A percentile compares a stretch with the other conserved stretches of the same genome.
Conservation (phyloP, 768 basidiomycete species). For the Trametes gibbosa region DNA sequence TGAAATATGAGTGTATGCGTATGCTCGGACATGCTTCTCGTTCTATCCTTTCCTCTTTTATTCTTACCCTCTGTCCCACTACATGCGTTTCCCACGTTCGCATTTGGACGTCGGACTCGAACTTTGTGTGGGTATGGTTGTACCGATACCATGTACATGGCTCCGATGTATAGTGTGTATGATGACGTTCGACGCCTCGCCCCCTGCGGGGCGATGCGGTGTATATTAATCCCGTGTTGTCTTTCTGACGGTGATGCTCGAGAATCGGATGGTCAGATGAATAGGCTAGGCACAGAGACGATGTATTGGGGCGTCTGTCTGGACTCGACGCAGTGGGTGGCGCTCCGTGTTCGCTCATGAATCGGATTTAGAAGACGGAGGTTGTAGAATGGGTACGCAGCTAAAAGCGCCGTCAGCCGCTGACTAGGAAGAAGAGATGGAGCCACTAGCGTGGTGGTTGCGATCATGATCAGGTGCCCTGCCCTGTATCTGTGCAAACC, state of each 20-base stretch:
- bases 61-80: not conserved
- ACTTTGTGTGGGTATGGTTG: not conserved
- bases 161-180: not conserved
- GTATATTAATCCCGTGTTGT: not conserved
- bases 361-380: no score
- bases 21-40: conserved; percentile 1
- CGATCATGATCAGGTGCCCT: no score
- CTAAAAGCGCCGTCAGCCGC: no score
- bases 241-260: not conserved
- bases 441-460: no score
- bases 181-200: not conserved
- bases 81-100: not conserved
- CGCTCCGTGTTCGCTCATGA: no score
- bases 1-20: not conserved
- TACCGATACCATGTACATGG: not conserved
- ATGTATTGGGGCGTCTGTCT: no score
- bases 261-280: not conserved
- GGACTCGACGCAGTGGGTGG: no score
- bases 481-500: no score
- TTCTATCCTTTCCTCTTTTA: not conserved
- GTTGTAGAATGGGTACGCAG: no score
- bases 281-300: no score
- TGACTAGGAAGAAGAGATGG: no score
- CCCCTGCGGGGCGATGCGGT: not conserved
- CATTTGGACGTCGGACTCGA: not conserved